phyloP scores from a whole-genome alignment of 2,329 filamentous ascomycete genomes.

The Aureobasidium sp. region DNA sequence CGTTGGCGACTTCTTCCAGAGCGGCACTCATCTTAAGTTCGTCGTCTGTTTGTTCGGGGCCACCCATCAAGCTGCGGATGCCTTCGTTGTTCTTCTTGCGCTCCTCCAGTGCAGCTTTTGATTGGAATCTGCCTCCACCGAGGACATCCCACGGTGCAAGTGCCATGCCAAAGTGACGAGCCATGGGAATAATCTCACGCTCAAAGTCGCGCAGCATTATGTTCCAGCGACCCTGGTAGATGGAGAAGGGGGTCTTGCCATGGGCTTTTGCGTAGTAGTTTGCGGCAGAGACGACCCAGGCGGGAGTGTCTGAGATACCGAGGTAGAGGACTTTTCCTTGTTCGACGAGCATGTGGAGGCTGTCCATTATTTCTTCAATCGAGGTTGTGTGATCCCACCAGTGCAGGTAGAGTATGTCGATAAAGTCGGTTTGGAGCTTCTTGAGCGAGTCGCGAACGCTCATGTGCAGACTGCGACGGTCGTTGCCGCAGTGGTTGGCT shows the following conservation, averaged over 20 bases:
- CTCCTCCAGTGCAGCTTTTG: slow-evolving; percentile 33
- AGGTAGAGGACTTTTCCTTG: slow-evolving; percentile 44
- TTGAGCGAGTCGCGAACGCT: slow-evolving; percentile 44
- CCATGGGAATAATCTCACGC: slow-evolving; percentile 46
- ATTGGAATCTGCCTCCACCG: slow-evolving; percentile 58
- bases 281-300: slow-evolving; percentile 39
- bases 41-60: slow-evolving; percentile 48
- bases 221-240: slow-evolving; percentile 46
- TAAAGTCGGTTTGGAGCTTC: slow-evolving; percentile 31
- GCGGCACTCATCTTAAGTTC: slow-evolving; percentile 60
- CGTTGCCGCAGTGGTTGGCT: slow-evolving; percentile 61
- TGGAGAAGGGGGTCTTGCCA: slow-evolving; percentile 40
- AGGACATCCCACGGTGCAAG: slow-evolving; percentile 54
- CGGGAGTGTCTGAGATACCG: slow-evolving; percentile 42
- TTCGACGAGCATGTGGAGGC: slow-evolving; percentile 39
- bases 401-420: slow-evolving; percentile 30
- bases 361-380: slow-evolving; percentile 43
- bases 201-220: slow-evolving; percentile 43
- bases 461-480: slow-evolving; percentile 64
- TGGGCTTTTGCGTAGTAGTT: slow-evolving; percentile 41
- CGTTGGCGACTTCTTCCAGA: slow-evolving; percentile 65
- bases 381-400: slow-evolving; percentile 55
- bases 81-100: slow-evolving; percentile 33
- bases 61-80: slow-evolving; percentile 35
- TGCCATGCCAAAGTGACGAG: slow-evolving; percentile 41